Percentiles rank a stretch among this genome's conserved stretches.
These are phyloP conservation scores for Coemansia sp. DNA, from an alignment of 192 early-diverging fungal species.

Conservation along the genomic window DNA sequence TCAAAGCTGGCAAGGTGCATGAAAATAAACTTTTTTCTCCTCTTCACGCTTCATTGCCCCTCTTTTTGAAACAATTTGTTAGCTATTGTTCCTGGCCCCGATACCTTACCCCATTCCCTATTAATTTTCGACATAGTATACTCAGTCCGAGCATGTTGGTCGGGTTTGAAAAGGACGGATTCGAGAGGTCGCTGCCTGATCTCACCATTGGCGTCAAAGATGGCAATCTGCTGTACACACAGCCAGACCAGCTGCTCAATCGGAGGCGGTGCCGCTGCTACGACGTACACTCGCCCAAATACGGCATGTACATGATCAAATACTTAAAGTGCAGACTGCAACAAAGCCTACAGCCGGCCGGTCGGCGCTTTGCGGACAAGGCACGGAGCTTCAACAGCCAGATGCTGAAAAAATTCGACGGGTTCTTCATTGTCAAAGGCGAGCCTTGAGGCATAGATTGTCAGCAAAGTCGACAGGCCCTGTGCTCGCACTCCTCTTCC, in stretches of 20 bases:
- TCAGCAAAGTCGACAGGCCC: too few relatives aligned
- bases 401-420: slow-evolving; percentile 28
- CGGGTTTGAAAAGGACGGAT: slow-evolving; percentile 8
- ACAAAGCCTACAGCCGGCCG: slow-evolving; percentile 15
- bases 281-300: slow-evolving; percentile 1
- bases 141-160: not conserved
- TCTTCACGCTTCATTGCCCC: not conserved
- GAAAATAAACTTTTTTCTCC: not conserved
- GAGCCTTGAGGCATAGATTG: not conserved
- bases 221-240: slow-evolving; percentile 42
- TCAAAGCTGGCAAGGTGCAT: not conserved
- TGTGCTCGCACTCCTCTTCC: not conserved
- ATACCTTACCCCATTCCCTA: too few relatives aligned
- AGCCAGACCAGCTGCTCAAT: slow-evolving; percentile 38
- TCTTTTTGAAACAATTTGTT: not conserved
- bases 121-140: too few relatives aligned
- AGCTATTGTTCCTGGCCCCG: too few relatives aligned
- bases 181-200: slow-evolving; percentile 35
- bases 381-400: slow-evolving; percentile 20
- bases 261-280: slow-evolving; percentile 37
- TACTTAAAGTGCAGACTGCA: slow-evolving; percentile 22
- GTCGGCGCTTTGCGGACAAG: slow-evolving; percentile 17
- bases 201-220: slow-evolving; percentile 47
- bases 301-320: slow-evolving; percentile 15
- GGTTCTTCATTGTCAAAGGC: slow-evolving; percentile 34